phyloP scores from a whole-genome alignment of 257 asterid genomes.

The Solanum gracilifrons region DNA sequence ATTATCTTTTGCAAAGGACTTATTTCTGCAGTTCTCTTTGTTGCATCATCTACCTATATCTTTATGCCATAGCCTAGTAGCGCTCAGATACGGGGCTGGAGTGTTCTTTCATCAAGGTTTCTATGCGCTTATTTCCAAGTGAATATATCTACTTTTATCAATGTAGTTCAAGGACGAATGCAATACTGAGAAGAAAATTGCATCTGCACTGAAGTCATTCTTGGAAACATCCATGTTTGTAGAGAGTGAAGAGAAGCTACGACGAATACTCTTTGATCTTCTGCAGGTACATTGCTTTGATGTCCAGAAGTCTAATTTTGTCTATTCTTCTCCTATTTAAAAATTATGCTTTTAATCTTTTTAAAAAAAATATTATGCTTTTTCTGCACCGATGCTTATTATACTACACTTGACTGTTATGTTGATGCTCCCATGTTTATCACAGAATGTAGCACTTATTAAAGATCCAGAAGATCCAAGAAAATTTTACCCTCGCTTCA shows the following conservation, averaged over 20 bases:
- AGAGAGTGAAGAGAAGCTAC: slow-evolving; percentile 63
- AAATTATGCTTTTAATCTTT: neutral
- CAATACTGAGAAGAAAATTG: slow-evolving; percentile 79
- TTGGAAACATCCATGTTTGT: slow-evolving; percentile 46
- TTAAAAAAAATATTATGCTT: neutral
- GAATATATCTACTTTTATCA: neutral
- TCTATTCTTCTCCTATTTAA: neutral
- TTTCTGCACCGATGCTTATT: neutral
- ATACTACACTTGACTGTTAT: neutral
- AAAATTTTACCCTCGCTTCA: slow-evolving; percentile 83
- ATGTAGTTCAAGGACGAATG: slow-evolving; percentile 88
- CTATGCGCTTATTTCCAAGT: neutral
- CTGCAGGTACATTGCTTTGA: slow-evolving; percentile 38
- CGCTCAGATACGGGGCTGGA: neutral
- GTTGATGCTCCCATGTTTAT: slow-evolving; percentile 2
- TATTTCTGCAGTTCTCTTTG: neutral
- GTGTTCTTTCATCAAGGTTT: neutral
- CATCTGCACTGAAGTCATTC: slow-evolving; percentile 59
- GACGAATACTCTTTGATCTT: slow-evolving; percentile 68
- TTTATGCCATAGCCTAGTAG: neutral
- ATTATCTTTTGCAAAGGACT: neutral
- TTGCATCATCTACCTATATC: neutral
- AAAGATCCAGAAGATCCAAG: slow-evolving; percentile 79
- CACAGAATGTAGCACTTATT: slow-evolving; percentile 78
- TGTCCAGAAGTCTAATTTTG: neutral